Evolutionary conservation across 2,329 filamentous ascomycete genomes (phyloP).

Genomic region (Hypoxylon sp.): DNA sequence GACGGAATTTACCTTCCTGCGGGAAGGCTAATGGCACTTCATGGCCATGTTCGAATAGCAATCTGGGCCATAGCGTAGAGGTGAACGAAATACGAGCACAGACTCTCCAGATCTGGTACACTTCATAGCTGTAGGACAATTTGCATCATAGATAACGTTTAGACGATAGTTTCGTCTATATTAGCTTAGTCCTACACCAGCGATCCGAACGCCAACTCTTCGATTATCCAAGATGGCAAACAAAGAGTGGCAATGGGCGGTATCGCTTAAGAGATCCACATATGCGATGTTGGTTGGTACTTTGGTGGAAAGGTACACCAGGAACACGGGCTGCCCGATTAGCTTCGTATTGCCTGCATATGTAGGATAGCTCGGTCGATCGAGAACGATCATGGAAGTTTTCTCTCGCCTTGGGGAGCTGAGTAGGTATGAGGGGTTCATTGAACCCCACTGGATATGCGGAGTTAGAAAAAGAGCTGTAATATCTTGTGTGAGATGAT

Average conservation of each 20-base stretch:
- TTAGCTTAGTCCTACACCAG: slow-evolving; percentile 5
- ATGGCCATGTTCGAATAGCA: neutral
- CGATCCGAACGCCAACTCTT: slow-evolving; percentile 6
- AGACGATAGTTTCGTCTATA: neutral
- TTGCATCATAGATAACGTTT: slow-evolving; percentile 9
- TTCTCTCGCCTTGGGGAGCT: neutral
- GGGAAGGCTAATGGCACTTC: slow-evolving; percentile 31
- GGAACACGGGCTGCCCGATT: slow-evolving; percentile 13
- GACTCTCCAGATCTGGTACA: slow-evolving; percentile 6
- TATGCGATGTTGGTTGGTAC: slow-evolving; percentile 10
- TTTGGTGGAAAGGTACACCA: slow-evolving; percentile 15
- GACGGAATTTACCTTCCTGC: slow-evolving; percentile 7
- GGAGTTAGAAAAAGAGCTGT: neutral
- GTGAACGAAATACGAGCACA: slow-evolving; percentile 6
- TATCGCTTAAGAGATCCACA: slow-evolving; percentile 12
- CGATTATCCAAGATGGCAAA: neutral
- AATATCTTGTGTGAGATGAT: neutral
- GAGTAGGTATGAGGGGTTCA: slow-evolving; percentile 2
- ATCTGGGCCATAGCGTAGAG: neutral
- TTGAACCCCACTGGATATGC: slow-evolving; percentile 5
- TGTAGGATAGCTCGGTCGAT: slow-evolving; percentile 19
- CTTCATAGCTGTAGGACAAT: slow-evolving; percentile 15
- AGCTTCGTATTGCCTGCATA: slow-evolving; percentile 14
- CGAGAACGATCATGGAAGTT: slow-evolving; percentile 27
- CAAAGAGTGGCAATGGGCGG: slow-evolving; percentile 6